Evolutionary conservation across 129 eudicot species (phyloP), one percentile per base, ranked within the genome.

Genomic region (Pseudognaphalium luteoalbum): DNA sequence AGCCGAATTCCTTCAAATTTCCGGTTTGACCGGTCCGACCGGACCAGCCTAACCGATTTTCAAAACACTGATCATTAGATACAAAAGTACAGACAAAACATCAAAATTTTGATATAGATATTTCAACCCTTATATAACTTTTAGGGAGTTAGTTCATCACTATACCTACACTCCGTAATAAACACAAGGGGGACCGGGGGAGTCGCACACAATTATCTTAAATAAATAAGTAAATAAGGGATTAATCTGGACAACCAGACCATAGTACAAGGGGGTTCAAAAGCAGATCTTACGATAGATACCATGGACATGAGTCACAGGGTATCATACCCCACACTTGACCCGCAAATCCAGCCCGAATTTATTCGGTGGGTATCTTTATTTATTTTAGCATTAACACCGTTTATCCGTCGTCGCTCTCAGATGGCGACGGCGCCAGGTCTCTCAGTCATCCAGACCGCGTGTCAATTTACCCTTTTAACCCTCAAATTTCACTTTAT

Each of bases 311-410:
- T 32, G 70, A 33, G 63, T 61, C 58, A 41, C 69, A 78, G 1
- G 62, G 1, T 78, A 69, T 0, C 29, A 70, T 32, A 19, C 41
- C 68, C 71, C 37, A 44, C 39, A 5, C 66, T 10, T n/a, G 64
- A 64, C 81, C 76, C 81, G 71, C 54, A 52, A 70, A 78, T 70
- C 52, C 54, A 69, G 72, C 67, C 71, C 67, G 47, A 14, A 21
- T 22, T 64, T 72, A 79, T 79, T 9, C 83, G 72, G 54, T 71
- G 32, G 82, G 77, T 71, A 71, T 78, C 77, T 78, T 71, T 78
- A 57, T 20, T 47, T 11, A 47, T 17, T 57, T 6, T 19, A 61
- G 41, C 77, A 78, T 78, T 71, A 50, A 70, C 54, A 12, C 54
- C 54, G 33, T 37, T 52, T 47, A 51, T 16, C 59, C 73, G 79